Percentiles rank a stretch among this genome's conserved stretches.
Conservation (phyloP, 2,329 filamentous ascomycete species). For the Ceratocystis eucalypticola region DNA sequence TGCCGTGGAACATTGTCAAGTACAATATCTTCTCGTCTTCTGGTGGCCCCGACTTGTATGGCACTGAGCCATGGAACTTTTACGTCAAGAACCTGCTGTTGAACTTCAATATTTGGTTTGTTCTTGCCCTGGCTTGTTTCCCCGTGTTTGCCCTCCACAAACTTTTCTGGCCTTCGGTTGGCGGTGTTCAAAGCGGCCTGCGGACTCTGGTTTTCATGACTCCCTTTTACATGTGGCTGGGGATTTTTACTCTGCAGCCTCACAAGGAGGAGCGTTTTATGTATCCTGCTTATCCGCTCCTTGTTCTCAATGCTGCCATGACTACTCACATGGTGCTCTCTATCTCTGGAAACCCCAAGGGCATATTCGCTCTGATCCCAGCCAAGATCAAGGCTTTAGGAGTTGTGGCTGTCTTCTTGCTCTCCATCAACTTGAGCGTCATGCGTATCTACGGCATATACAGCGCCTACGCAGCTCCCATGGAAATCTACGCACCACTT, state of each 20-base stretch:
- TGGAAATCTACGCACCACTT: slow-evolving; percentile 56
- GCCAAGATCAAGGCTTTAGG: slow-evolving; percentile 56
- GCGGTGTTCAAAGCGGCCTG: slow-evolving; percentile 55
- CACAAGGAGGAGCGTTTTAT: slow-evolving; percentile 99
- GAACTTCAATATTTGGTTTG: slow-evolving; percentile 93
- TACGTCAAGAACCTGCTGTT: slow-evolving; percentile 82
- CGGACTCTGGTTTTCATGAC: slow-evolving; percentile 64
- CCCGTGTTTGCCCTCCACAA: slow-evolving; percentile 68
- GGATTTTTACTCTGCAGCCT: slow-evolving; percentile 79
- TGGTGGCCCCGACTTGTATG: slow-evolving; percentile 82
- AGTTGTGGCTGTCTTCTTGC: slow-evolving; percentile 46
- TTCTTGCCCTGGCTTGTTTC: slow-evolving; percentile 59
- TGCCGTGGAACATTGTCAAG: slow-evolving; percentile 83
- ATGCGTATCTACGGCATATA: slow-evolving; percentile 64
- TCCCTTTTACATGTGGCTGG: slow-evolving; percentile 91
- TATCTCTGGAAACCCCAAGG: slow-evolving; percentile 57
- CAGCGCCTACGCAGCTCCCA: slow-evolving; percentile 69
- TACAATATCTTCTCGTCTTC: slow-evolving; percentile 85
- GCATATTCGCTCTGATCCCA: slow-evolving; percentile 57
- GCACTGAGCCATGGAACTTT: slow-evolving; percentile 92
- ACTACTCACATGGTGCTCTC: slow-evolving; percentile 67
- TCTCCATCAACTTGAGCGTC: slow-evolving; percentile 52
- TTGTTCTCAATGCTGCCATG: slow-evolving; percentile 78
- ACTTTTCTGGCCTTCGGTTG: slow-evolving; percentile 43
- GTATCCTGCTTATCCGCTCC: slow-evolving; percentile 88